Evolutionary conservation across 345 rosid genomes (phyloP).

Genomic region (Gossypium rotundifolium): DNA sequence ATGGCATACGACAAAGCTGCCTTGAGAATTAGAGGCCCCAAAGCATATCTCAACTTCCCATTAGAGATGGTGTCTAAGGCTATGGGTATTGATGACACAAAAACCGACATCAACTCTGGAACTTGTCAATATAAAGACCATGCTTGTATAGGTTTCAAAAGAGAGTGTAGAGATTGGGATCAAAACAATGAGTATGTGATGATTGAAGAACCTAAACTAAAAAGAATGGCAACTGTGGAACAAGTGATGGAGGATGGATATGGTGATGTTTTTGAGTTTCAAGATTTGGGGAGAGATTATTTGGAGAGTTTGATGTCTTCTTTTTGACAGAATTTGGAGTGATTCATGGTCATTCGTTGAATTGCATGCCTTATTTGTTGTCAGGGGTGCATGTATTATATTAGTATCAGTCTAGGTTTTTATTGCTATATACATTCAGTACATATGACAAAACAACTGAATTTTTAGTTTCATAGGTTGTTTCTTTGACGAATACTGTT

Average conservation of each 20-base stretch:
- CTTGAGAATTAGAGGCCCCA: constrained; percentile 64
- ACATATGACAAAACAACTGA: no score
- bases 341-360: not conserved
- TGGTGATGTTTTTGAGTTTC: constrained; percentile 21
- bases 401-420: no score
- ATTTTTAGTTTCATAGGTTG: no score
- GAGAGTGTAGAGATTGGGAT: constrained; percentile 27
- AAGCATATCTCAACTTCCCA: constrained; percentile 69
- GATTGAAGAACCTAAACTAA: constrained; percentile 29
- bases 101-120: not conserved
- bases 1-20: constrained; percentile 92
- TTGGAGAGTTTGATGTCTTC: constrained; percentile 57
- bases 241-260: not conserved
- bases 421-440: no score
- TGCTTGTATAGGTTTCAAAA: not conserved
- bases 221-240: constrained; percentile 25
- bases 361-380: not conserved
- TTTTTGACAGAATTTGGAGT: constrained; percentile 21
- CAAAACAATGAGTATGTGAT: not conserved
- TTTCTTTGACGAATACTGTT: no score
- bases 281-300: constrained; percentile 69
- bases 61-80: constrained; percentile 42
- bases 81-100: constrained; percentile 21
- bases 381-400: not conserved
- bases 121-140: not conserved